Percentiles rank a stretch among this genome's conserved stretches.
Evolutionary conservation across 805 yeast genomes (phyloP).

Genomic region (Candida silvicultrix): DNA sequence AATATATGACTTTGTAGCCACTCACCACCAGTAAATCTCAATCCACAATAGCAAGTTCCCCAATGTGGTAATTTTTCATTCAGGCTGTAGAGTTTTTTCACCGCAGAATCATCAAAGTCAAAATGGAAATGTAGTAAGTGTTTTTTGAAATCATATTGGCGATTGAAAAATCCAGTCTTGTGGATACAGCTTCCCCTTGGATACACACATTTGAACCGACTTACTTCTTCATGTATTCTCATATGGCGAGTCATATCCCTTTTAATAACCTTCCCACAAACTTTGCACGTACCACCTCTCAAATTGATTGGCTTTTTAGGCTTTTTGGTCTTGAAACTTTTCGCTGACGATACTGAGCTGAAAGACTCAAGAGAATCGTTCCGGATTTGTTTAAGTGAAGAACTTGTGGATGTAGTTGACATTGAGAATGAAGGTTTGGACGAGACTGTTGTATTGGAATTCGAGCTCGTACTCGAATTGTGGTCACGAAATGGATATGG

Average conservation of each 20-base stretch:
- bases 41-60: conserved; percentile 54
- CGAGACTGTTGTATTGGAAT: not conserved
- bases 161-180: conserved; percentile 54
- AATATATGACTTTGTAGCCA: conserved; percentile 55
- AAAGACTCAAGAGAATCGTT: not conserved
- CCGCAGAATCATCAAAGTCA: conserved; percentile 38
- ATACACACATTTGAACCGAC: conserved; percentile 52
- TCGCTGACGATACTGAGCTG: not conserved
- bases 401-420: not conserved
- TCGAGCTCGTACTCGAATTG: not conserved
- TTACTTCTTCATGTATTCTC: conserved; percentile 51
- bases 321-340: not conserved
- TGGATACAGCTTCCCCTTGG: conserved; percentile 52
- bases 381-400: not conserved
- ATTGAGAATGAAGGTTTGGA: not conserved
- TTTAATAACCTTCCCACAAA: conserved; percentile 48
- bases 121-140: conserved; percentile 59
- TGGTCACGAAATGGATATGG: not conserved
- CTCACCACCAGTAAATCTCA: conserved; percentile 37
- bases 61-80: conserved; percentile 42
- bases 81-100: conserved; percentile 36
- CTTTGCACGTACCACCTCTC: conserved; percentile 31
- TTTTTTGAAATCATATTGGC: conserved; percentile 65
- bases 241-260: conserved; percentile 60
- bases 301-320: not conserved